Evolutionary conservation across 805 yeast genomes (phyloP).

Genomic region (Kuraishia cidri): DNA sequence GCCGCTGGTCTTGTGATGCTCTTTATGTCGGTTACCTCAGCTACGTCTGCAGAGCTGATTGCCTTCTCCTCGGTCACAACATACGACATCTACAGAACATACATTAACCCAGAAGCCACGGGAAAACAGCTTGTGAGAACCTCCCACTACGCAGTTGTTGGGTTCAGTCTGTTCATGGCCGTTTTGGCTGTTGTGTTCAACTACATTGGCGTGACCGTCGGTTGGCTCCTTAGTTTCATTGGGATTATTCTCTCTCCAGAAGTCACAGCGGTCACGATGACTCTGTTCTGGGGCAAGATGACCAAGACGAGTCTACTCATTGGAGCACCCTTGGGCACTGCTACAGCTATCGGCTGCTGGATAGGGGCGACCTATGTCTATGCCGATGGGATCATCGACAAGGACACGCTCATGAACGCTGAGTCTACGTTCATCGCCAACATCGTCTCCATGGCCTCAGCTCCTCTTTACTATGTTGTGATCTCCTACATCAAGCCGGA

Average conservation of each 20-base stretch:
- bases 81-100: conserved; percentile 29
- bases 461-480: conserved; percentile 16
- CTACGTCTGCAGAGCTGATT: conserved; percentile 30
- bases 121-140: conserved; percentile 25
- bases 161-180: conserved; percentile 34
- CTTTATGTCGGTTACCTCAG: conserved; percentile 34
- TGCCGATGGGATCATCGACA: conserved; percentile 13
- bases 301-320: conserved; percentile 14
- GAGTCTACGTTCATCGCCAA: conserved; percentile 16
- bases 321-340: conserved; percentile 42
- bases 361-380: conserved; percentile 17
- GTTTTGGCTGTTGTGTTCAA: conserved; percentile 27
- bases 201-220: conserved; percentile 29
- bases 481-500: conserved; percentile 14
- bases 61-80: conserved; percentile 29
- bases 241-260: conserved; percentile 30
- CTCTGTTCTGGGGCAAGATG: conserved; percentile 24
- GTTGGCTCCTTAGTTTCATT: conserved; percentile 28
- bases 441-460: conserved; percentile 14
- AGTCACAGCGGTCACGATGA: background rate
- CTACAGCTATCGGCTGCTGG: conserved; percentile 43
- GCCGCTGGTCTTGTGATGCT: conserved; percentile 28
- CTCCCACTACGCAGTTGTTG: conserved; percentile 22
- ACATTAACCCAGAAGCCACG: conserved; percentile 27
- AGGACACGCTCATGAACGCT: conserved; percentile 8